Evolutionary conservation across 176 grass and related monocot genomes (phyloP).

Genomic region (Oryza australiensis): DNA sequence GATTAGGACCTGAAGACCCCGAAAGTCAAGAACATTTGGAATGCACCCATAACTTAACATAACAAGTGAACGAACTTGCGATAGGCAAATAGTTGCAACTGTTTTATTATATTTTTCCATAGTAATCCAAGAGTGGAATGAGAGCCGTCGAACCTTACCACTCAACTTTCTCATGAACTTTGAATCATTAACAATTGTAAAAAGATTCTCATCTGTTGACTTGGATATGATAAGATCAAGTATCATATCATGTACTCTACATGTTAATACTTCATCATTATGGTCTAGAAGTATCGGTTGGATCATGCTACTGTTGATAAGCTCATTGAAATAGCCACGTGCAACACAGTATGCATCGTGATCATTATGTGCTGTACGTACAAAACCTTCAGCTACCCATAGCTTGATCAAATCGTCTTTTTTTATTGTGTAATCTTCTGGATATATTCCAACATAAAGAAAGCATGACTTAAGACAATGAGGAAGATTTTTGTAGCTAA

Average conservation of each 20-base stretch:
- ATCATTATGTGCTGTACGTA: background rate
- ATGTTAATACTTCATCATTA: background rate
- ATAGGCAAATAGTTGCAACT: background rate
- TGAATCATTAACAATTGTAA: background rate
- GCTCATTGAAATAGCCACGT: slow-evolving; percentile 27
- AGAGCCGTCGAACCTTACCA: slow-evolving; percentile 4
- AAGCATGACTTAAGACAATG: slow-evolving; percentile 41
- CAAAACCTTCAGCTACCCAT: slow-evolving; percentile 53
- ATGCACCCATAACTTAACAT: background rate
- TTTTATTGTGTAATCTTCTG: slow-evolving; percentile 17
- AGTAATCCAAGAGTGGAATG: background rate
- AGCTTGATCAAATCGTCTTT: slow-evolving; percentile 27
- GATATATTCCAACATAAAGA: slow-evolving; percentile 40
- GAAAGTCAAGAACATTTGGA: too few species aligned
- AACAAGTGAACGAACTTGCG: slow-evolving; percentile 3
- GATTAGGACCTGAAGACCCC: too few species aligned
- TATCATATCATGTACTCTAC: slow-evolving; percentile 42
- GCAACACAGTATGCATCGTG: slow-evolving; percentile 24
- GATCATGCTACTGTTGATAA: slow-evolving; percentile 6
- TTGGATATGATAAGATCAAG: slow-evolving; percentile 35
- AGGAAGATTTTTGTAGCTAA: slow-evolving; percentile 42
- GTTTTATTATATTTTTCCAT: background rate
- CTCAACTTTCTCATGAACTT: background rate
- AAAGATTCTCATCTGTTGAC: slow-evolving; percentile 43
- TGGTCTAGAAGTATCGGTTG: background rate